A percentile compares a stretch with the other conserved stretches of the same genome.
phyloP scores from a whole-genome alignment of 345 rosid genomes.

The Carallia pectinifolia region DNA sequence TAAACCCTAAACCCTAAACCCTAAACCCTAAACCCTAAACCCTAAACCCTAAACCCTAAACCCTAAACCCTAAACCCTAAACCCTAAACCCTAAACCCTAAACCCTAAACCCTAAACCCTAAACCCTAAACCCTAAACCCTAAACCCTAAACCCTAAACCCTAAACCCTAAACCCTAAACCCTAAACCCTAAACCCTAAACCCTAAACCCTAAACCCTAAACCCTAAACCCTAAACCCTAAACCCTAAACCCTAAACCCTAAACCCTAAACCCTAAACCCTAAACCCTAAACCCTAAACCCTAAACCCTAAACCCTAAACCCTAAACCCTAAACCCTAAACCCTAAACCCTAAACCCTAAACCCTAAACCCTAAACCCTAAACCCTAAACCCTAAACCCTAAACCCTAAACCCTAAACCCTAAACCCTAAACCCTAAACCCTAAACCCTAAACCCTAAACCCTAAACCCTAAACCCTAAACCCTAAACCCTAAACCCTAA shows the following conservation, averaged over 20 bases:
- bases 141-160: constrained; percentile 18
- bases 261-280: constrained; percentile 25
- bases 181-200: constrained; percentile 20
- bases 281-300: constrained; percentile 10
- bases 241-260: constrained; percentile 26
- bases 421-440: too few relatives aligned
- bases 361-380: too few relatives aligned
- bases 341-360: constrained; percentile 28
- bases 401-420: too few relatives aligned
- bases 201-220: constrained; percentile 18
- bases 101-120: constrained; percentile 31
- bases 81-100: constrained; percentile 28
- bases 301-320: constrained; percentile 24
- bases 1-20: too few relatives aligned
- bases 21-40: constrained; percentile 10
- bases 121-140: constrained; percentile 27
- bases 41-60: constrained; percentile 23
- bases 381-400: too few relatives aligned
- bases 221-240: constrained; percentile 20
- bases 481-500: too few relatives aligned
- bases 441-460: too few relatives aligned
- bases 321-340: constrained; percentile 22
- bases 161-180: constrained; percentile 24
- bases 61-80: constrained; percentile 21
- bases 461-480: too few relatives aligned